A percentile compares a stretch with the other conserved stretches of the same genome.
Evolutionary conservation across 257 asterid species (phyloP).

Genomic region (Plantago ovata): DNA sequence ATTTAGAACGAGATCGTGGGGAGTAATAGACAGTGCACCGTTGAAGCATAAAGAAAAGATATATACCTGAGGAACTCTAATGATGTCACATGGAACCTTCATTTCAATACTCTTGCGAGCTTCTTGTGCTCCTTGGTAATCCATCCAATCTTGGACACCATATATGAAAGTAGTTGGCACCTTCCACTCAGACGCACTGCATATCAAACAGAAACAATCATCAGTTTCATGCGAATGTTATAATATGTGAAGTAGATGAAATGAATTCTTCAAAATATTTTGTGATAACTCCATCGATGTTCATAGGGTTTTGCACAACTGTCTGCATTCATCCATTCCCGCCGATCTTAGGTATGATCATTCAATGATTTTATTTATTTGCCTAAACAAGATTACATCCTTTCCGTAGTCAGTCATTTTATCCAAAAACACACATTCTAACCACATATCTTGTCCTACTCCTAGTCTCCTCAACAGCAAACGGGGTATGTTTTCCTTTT

Average conservation of each 20-base stretch:
- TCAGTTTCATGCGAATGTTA: neutral
- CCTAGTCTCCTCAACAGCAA: no score
- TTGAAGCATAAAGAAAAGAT: neutral
- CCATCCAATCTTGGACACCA: conserved; percentile 72
- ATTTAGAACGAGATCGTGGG: neutral
- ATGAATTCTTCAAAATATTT: no score
- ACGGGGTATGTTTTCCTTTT: no score
- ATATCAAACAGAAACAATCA: neutral
- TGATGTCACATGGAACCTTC: conserved; percentile 74
- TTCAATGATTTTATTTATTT: no score
- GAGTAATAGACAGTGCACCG: neutral
- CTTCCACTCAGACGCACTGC: conserved; percentile 76
- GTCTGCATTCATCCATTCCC: no score
- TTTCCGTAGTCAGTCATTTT: no score
- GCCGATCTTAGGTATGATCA: no score
- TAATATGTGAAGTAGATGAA: no score
- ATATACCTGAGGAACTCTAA: conserved; percentile 68
- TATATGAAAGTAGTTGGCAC: conserved; percentile 76
- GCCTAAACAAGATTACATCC: no score
- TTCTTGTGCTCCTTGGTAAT: conserved; percentile 60
- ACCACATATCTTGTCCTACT: no score
- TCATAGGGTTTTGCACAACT: neutral
- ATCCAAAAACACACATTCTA: no score
- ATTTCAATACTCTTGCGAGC: conserved; percentile 63
- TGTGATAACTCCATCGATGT: no score